phyloP scores from a whole-genome alignment of 2,329 filamentous ascomycete genomes.

The Neofusicoccum sp. region DNA sequence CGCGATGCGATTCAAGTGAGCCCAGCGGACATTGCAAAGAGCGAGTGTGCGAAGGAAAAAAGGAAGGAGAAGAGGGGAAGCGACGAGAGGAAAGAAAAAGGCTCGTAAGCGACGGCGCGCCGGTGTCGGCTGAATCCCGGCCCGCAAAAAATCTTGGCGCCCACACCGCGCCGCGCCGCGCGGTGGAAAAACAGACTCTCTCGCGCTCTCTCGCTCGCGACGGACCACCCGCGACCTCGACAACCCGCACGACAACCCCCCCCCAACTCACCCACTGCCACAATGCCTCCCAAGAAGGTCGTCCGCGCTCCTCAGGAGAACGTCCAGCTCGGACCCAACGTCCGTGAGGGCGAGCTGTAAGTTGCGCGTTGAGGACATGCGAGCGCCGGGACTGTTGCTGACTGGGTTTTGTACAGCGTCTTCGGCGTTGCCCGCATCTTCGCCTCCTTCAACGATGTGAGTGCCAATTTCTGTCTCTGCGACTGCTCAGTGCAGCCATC shows the following conservation, averaged over 20 bases:
- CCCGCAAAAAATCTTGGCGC: slow-evolving; percentile 17
- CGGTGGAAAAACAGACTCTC: background rate
- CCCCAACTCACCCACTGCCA: slow-evolving; percentile 43
- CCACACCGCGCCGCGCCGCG: slow-evolving; percentile 1
- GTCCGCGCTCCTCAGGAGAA: slow-evolving; percentile 85
- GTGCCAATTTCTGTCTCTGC: background rate
- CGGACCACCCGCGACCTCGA: slow-evolving; percentile 12
- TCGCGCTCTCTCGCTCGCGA: background rate
- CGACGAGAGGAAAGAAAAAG: background rate
- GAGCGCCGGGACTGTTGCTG: background rate
- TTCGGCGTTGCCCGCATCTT: slow-evolving; percentile 98
- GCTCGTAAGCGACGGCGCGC: slow-evolving; percentile 8
- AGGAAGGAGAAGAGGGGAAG: background rate
- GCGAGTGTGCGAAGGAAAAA: slow-evolving; percentile 12
- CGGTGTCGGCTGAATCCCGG: slow-evolving; percentile 3
- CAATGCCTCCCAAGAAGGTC: slow-evolving; percentile 86
- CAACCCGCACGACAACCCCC: slow-evolving; percentile 30
- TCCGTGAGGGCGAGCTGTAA: slow-evolving; percentile 75
- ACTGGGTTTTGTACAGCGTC: slow-evolving; percentile 49
- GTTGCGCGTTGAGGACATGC: background rate
- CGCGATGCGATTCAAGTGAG: slow-evolving; percentile 5
- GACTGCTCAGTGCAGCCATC: background rate
- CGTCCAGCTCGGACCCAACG: slow-evolving; percentile 87
- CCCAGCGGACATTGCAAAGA: slow-evolving; percentile 2
- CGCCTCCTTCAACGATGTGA: slow-evolving; percentile 64